A percentile compares a stretch with the other conserved stretches of the same genome.
phyloP scores from a whole-genome alignment of 768 basidiomycete species.

The Trametes cingulata region DNA sequence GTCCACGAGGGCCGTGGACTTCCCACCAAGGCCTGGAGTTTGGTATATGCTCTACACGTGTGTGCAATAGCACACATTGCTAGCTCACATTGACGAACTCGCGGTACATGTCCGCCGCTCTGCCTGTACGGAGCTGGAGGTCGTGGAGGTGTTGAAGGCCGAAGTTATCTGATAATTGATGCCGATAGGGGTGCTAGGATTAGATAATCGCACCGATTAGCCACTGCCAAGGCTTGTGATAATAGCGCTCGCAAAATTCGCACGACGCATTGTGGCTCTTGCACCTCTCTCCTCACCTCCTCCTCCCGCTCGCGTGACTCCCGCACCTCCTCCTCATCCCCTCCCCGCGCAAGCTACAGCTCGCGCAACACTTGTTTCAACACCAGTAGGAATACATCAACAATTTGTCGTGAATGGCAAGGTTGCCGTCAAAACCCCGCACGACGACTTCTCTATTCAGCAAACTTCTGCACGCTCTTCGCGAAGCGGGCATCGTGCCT shows the following conservation, averaged over 20 bases:
- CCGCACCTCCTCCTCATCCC: neutral
- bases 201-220: neutral
- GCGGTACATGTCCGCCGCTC: neutral
- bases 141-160: neutral
- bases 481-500: slow-evolving; percentile 18
- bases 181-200: neutral
- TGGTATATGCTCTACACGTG: neutral
- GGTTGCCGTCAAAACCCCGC: slow-evolving; percentile 16
- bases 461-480: slow-evolving; percentile 21
- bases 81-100: neutral
- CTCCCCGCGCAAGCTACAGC: neutral
- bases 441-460: slow-evolving; percentile 17
- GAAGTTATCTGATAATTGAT: neutral
- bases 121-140: neutral
- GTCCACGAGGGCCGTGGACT: neutral
- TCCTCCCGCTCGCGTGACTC: slow-evolving; percentile 25
- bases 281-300: neutral
- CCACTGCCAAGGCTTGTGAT: slow-evolving; percentile 13
- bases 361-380: neutral
- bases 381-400: neutral
- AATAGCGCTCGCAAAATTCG: neutral
- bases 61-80: neutral
- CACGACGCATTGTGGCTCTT: slow-evolving; percentile 15
- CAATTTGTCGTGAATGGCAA: slow-evolving; percentile 9
- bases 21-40: neutral